A percentile compares a stretch with the other conserved stretches of the same genome.
Evolutionary conservation across 257 asterid species (phyloP).

Genomic region (Leonotis leonurus): DNA sequence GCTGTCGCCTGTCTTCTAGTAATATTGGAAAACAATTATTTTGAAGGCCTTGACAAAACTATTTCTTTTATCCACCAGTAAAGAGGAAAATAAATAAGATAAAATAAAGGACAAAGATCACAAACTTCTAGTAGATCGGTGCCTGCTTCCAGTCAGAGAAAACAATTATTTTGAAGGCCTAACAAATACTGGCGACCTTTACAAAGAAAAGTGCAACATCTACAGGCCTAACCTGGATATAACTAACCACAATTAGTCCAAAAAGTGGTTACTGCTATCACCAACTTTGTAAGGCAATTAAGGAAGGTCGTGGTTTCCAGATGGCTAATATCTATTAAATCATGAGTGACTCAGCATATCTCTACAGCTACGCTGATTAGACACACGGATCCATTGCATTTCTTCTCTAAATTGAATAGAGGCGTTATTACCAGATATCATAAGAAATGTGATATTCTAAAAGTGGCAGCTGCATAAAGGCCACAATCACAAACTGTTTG

Average conservation of each 20-base stretch:
- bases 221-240: conserved; percentile 2
- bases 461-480: too few species aligned
- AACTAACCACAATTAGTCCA: neutral
- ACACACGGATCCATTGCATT: neutral
- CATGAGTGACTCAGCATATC: neutral
- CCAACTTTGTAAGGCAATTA: conserved; percentile 21
- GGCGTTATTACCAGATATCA: neutral
- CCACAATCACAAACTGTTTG: too few species aligned
- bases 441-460: neutral
- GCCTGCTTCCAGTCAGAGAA: conserved; percentile 2
- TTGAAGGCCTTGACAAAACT: neutral
- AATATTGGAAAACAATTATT: neutral
- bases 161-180: neutral
- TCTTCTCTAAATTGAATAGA: neutral
- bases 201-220: neutral
- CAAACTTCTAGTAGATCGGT: neutral
- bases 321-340: conserved; percentile 1
- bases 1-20: neutral
- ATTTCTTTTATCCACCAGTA: neutral
- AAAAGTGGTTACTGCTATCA: conserved; percentile 1
- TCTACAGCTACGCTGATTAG: neutral
- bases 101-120: neutral
- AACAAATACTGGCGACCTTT: conserved; percentile 6
- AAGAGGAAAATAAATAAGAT: neutral
- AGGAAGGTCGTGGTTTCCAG: neutral